Percentiles rank a stretch among this genome's conserved stretches.
phyloP scores from a whole-genome alignment of 768 basidiomycete species.

The Termitomyces sp. region DNA sequence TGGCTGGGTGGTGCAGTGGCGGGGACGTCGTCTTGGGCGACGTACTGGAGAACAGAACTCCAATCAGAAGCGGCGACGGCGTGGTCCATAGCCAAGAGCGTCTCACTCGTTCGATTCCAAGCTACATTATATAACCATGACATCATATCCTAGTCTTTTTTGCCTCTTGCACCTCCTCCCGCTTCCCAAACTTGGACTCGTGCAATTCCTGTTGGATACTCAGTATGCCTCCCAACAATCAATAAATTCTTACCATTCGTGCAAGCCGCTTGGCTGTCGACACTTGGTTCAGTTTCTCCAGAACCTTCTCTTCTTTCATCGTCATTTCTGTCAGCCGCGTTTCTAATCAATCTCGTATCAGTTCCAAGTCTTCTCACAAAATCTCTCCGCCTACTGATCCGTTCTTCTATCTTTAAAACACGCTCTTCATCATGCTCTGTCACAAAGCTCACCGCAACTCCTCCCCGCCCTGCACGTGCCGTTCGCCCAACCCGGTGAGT shows the following conservation, averaged over 20 bases:
- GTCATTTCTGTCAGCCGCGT: conserved; percentile 69
- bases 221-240: not conserved
- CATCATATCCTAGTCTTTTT: conserved; percentile 45
- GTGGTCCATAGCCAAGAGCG: conserved; percentile 28
- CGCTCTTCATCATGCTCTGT: conserved; percentile 90
- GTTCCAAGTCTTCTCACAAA: not conserved
- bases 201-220: conserved; percentile 63
- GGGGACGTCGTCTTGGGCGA: conserved; percentile 40
- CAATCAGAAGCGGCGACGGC: conserved; percentile 30
- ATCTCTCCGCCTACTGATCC: conserved; percentile 60
- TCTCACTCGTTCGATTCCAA: not conserved
- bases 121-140: conserved; percentile 12
- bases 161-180: conserved; percentile 76
- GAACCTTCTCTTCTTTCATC: conserved; percentile 73
- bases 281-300: conserved; percentile 84
- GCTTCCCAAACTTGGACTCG: conserved; percentile 83
- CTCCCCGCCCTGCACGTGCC: conserved; percentile 84
- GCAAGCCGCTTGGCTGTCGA: conserved; percentile 90
- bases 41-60: conserved; percentile 32
- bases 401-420: conserved; percentile 75
- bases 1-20: conserved; percentile 28
- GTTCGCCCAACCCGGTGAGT: conserved; percentile 94
- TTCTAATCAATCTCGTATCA: conserved; percentile 34
- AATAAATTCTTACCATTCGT: conserved; percentile 65
- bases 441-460: conserved; percentile 89